Evolutionary conservation across 176 grass and related monocot genomes (phyloP).

Genomic region (Cenchrus fungigraminus): DNA sequence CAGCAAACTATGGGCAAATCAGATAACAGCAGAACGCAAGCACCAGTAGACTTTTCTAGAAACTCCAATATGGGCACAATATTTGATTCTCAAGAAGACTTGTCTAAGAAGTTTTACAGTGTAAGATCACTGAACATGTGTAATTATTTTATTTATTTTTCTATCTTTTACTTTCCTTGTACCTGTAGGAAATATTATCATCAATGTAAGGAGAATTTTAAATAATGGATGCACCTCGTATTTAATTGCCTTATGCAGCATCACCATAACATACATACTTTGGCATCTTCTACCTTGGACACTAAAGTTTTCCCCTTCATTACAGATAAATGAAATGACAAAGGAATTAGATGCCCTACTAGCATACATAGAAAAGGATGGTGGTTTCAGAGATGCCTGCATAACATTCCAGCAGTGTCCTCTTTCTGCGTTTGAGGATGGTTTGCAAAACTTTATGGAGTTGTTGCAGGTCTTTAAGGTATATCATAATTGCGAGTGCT

Average conservation of each 20-base stretch:
- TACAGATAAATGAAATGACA: conserved; percentile 81
- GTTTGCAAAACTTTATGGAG: conserved; percentile 64
- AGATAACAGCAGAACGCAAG: conserved; percentile 43
- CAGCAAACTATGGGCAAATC: conserved; percentile 56
- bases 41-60: conserved; percentile 43
- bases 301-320: conserved; percentile 28
- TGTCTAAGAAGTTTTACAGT: conserved; percentile 81
- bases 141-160: conserved; percentile 35
- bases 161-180: conserved; percentile 2
- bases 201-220: conserved; percentile 15
- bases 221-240: conserved; percentile 27
- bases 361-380: conserved; percentile 77
- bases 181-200: conserved; percentile 32
- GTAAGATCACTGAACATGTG: conserved; percentile 54
- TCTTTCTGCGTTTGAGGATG: conserved; percentile 64
- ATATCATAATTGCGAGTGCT: conserved; percentile 31
- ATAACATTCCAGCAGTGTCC: conserved; percentile 71
- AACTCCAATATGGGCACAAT: conserved; percentile 53
- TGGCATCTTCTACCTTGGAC: conserved; percentile 11
- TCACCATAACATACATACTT: background rate
- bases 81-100: conserved; percentile 64
- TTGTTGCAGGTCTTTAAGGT: conserved; percentile 80
- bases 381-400: conserved; percentile 81
- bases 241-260: conserved; percentile 5
- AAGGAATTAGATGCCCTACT: conserved; percentile 80